Evolutionary conservation across 768 basidiomycete species (phyloP).

Genomic region (Baorangia bicolor): DNA sequence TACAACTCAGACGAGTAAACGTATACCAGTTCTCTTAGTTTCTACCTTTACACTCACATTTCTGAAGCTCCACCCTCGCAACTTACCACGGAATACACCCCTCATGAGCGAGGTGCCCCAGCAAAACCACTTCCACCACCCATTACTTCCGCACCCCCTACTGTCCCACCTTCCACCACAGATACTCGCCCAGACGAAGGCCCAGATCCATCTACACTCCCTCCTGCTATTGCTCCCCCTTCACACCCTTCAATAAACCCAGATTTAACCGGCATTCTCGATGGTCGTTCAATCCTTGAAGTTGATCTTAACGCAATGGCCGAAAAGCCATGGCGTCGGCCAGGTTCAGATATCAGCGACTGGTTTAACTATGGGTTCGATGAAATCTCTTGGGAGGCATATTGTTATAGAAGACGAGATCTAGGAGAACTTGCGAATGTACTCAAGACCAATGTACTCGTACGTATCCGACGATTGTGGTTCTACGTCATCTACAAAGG

Average conservation of each 20-base stretch:
- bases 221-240: conserved; percentile 66
- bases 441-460: conserved; percentile 80
- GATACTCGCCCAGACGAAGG: conserved; percentile 43
- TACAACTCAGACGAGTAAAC: conserved; percentile 34
- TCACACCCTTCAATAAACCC: conserved; percentile 82
- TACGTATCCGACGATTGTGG: conserved; percentile 37
- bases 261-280: conserved; percentile 57
- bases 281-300: conserved; percentile 81
- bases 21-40: conserved; percentile 11
- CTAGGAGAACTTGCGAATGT: conserved; percentile 77
- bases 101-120: conserved; percentile 59
- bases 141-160: conserved; percentile 20
- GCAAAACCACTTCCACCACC: conserved; percentile 27
- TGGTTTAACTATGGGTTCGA: conserved; percentile 99
- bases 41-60: conserved; percentile 5
- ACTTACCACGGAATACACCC: conserved; percentile 81
- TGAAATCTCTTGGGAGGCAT: conserved; percentile 93
- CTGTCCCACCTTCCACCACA: conserved; percentile 19
- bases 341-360: conserved; percentile 91
- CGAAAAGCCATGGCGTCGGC: conserved; percentile 88
- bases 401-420: conserved; percentile 81
- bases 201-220: conserved; percentile 62
- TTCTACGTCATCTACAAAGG: background rate
- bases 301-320: conserved; percentile 71
- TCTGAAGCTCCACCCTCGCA: conserved; percentile 45